Evolutionary conservation across 73 alveolate species (phyloP), one percentile per base, ranked within the genome.

Genomic region (Paramecium octaurelia): DNA sequence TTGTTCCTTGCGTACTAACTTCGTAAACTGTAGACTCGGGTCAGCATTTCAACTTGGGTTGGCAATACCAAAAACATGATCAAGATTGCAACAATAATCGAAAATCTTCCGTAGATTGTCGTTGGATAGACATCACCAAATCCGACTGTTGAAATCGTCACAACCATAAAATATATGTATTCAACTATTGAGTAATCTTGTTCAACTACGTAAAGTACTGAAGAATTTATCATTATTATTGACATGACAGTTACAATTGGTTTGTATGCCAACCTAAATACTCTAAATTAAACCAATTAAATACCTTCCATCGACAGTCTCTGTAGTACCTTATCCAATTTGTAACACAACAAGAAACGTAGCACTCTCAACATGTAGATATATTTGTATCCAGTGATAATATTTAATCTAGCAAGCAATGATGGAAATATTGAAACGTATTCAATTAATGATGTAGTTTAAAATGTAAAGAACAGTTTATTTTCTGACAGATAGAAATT

Each of bases 71-170:
- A 88, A 42, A 96, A 71, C 92, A 96, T 83, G 31, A 98, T 94
- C 60, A 96, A 88, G 29, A 96, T 93, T 27, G 97, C 93, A 36
- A 93, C 94, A 34, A 96, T 95, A 58, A 96, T 91, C 44, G 97
- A 85, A 85, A 93, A 86, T 93, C 98, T 88, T 27, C 99, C 99
- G 16, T 85, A 92, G 83, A 89, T 92, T 35, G 96, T 92, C 54
- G 86, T 84, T 6, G 99, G 99, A 73, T 92, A 88, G 18, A 97
- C 96, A 94, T 97, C 99, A 4, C 99, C 99, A 95, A 95, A 97
- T 27, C 92, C 94, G 1, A 73, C 87, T 2, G 87, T 73, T n/a
- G 87, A 35, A 12, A 73, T 73, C 0, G 87, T 73, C 16, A 73
- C 87, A 11, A 73, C 87, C 87, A 73, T 73, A 73, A 73, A 73